These are phyloP conservation scores for Pichia sp. DNA, from an alignment of 1,139 yeast species.

Conservation along the genomic window DNA sequence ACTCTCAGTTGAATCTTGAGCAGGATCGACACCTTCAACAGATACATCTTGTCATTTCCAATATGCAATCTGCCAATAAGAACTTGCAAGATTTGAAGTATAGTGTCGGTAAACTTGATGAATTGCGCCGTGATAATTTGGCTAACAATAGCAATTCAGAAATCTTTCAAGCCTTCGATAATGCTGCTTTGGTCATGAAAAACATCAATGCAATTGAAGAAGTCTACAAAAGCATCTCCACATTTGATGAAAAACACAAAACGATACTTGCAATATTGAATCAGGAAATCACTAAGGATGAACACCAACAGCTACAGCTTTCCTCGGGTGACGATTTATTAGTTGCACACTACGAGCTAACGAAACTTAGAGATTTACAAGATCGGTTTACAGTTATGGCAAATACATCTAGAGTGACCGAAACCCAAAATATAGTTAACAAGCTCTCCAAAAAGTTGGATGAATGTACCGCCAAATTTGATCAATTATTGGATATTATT, in stretches of 20 bases:
- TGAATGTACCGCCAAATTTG: conserved; percentile 51
- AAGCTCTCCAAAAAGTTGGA: conserved; percentile 51
- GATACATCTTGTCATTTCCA: conserved; percentile 17
- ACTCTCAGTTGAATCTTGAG: conserved; percentile 39
- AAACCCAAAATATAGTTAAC: conserved; percentile 59
- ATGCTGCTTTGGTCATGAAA: conserved; percentile 62
- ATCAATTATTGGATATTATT: conserved; percentile 53
- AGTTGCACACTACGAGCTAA: conserved; percentile 61
- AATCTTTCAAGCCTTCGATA: conserved; percentile 35
- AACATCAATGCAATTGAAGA: conserved; percentile 63
- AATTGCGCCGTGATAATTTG: conserved; percentile 39
- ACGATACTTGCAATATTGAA: conserved; percentile 49
- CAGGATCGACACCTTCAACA: conserved; percentile 29
- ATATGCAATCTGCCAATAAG: conserved; percentile 28
- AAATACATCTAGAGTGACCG: conserved; percentile 39
- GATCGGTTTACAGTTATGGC: conserved; percentile 57
- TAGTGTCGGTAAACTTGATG: conserved; percentile 53
- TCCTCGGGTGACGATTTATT: conserved; percentile 43
- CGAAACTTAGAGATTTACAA: conserved; percentile 66
- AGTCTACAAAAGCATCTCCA: conserved; percentile 57
- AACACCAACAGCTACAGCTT: conserved; percentile 40
- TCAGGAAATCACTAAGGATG: conserved; percentile 42
- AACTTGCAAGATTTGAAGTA: conserved; percentile 43
- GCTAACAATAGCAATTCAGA: conserved; percentile 2
- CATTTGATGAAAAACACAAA: conserved; percentile 45